Evolutionary conservation across 192 early-diverging fungal species (phyloP).

Genomic region (Podila minutissima): DNA sequence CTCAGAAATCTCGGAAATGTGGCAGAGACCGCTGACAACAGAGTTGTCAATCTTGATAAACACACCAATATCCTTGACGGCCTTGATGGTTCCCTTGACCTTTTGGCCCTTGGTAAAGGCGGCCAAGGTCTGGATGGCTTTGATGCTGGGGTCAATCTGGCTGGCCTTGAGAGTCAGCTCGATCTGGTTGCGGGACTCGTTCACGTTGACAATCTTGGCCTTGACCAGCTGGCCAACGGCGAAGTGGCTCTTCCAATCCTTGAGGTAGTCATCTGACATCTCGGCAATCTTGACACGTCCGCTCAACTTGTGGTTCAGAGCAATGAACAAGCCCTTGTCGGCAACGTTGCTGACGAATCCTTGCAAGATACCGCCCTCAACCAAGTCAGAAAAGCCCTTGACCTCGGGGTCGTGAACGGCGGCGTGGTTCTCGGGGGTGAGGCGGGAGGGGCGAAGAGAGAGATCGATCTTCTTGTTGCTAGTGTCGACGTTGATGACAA

Average conservation of each 20-base stretch:
- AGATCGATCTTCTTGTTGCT: slow-evolving; percentile 68
- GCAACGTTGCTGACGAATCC: slow-evolving; percentile 80
- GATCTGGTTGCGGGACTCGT: slow-evolving; percentile 49
- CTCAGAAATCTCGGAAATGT: slow-evolving; percentile 87
- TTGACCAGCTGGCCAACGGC: slow-evolving; percentile 79
- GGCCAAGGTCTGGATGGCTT: slow-evolving; percentile 67
- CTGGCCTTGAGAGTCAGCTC: slow-evolving; percentile 53
- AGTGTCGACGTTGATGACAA: slow-evolving; percentile 66
- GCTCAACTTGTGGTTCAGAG: slow-evolving; percentile 65
- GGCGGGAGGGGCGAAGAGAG: slow-evolving; percentile 68
- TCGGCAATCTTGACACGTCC: slow-evolving; percentile 89
- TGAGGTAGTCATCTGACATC: slow-evolving; percentile 85
- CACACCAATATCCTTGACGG: slow-evolving; percentile 80
- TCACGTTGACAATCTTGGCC: slow-evolving; percentile 73
- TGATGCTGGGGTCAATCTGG: slow-evolving; percentile 79
- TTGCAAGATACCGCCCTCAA: slow-evolving; percentile 70
- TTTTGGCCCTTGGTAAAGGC: slow-evolving; percentile 78
- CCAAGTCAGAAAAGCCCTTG: slow-evolving; percentile 62
- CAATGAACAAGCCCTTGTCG: slow-evolving; percentile 80
- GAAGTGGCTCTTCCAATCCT: slow-evolving; percentile 83
- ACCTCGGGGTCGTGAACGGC: slow-evolving; percentile 60
- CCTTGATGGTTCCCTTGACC: slow-evolving; percentile 80
- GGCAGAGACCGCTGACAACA: slow-evolving; percentile 84
- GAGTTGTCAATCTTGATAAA: slow-evolving; percentile 85
- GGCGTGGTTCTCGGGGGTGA: slow-evolving; percentile 48